These are phyloP conservation scores for Tetrastigma voinierianum DNA, from an alignment of 164 flowering plant genomes.

Conservation along the genomic window DNA sequence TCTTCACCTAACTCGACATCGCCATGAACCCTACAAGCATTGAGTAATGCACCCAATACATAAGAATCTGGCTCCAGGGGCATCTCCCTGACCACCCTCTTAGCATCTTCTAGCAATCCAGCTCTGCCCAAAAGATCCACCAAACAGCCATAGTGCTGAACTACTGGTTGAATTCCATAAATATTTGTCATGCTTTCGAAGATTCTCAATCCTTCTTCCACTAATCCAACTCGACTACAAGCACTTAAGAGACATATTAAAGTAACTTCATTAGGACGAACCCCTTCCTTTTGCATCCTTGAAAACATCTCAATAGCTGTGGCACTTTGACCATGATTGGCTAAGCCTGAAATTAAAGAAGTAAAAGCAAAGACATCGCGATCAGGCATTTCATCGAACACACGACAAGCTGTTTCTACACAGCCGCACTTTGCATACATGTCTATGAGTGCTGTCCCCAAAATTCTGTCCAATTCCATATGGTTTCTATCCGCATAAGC, in stretches of 20 bases:
- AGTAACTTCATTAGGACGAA: slow-evolving; percentile 50
- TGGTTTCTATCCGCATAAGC: slow-evolving; percentile 39
- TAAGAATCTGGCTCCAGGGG: slow-evolving; percentile 47
- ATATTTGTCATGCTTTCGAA: slow-evolving; percentile 40
- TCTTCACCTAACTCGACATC: slow-evolving; percentile 38
- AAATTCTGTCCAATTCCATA: slow-evolving; percentile 38
- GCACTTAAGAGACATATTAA: slow-evolving; percentile 53
- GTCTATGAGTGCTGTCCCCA: slow-evolving; percentile 57
- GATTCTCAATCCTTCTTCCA: slow-evolving; percentile 48
- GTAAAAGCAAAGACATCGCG: slow-evolving; percentile 58
- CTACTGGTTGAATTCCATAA: slow-evolving; percentile 46
- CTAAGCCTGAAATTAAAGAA: slow-evolving; percentile 52
- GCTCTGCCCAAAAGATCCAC: slow-evolving; percentile 55
- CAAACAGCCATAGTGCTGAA: slow-evolving; percentile 60
- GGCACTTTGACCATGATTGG: slow-evolving; percentile 44
- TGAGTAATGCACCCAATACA: slow-evolving; percentile 55
- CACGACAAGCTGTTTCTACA: slow-evolving; percentile 34
- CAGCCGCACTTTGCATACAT: slow-evolving; percentile 69
- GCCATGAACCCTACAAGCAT: slow-evolving; percentile 50
- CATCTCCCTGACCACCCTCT: slow-evolving; percentile 43
- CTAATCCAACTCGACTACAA: slow-evolving; percentile 48
- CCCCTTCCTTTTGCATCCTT: slow-evolving; percentile 43
- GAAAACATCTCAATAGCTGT: slow-evolving; percentile 38
- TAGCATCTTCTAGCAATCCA: slow-evolving; percentile 44
- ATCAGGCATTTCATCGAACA: slow-evolving; percentile 35